Evolutionary conservation across 2,329 filamentous ascomycete genomes (phyloP), one percentile per base, ranked within the genome.

Genomic region (Dothidotthia symphoricarpi): DNA sequence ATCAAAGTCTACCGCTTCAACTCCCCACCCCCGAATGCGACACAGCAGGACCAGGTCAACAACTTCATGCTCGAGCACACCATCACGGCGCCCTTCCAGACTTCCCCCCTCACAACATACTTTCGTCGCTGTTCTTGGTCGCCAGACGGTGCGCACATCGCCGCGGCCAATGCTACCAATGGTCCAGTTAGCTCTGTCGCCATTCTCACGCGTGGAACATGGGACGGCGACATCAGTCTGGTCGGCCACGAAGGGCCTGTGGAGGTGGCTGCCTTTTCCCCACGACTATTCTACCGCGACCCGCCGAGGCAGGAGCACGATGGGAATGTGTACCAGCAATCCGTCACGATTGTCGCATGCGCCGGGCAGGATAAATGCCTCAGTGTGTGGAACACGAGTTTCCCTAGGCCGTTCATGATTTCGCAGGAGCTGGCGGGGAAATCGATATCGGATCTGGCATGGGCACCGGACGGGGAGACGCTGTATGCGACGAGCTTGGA

Each of bases 1-100:
- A 95, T 98, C 69, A 95, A 95, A 66, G 88, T 98, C 56, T 97
- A 95, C 69, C 83, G 90, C 42, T 98, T 96, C 66, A 95, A 87
- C 2, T 86, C 91, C 1, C 65, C 93, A 0, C 80, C 85, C 1
- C 87, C 93, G 8, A 96, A 95, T 64, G 88, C 93, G 24, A 95
- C 88, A 1, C 83, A 91, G 36, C 88, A 97, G 63, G 93, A 98
- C 64, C 93, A 95, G 72, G 82, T 93, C 48, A 94, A 95, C 69
- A 98, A 98, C 63, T 98, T 98, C 64, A 82, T 90, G 26, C 80
- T 96, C 36, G 93, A 97, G 65, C 84, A 85, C n/a, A 95, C 88
- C 2, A 95, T 98, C 51, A 82, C 80, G 37, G 75, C 82, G 1
- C 93, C 93, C 0, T 98, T 98, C 56, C 81, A 84, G 58, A 89